phyloP scores from a whole-genome alignment of 192 early-diverging fungal genomes.

The Phlyctochytrium planicorne region DNA sequence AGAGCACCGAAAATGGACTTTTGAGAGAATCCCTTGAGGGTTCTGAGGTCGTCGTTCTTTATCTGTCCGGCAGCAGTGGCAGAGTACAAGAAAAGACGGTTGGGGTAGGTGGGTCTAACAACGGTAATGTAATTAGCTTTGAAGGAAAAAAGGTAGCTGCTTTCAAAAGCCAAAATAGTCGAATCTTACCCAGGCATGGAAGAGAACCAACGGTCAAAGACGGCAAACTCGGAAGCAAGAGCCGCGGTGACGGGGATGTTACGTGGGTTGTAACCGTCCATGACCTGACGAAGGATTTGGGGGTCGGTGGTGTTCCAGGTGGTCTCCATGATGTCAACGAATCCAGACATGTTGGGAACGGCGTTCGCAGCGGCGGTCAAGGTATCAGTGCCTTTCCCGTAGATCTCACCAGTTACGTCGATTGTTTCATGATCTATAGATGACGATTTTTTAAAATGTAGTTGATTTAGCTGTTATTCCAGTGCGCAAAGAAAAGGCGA shows the following conservation, averaged over 20 bases:
- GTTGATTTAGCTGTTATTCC: background rate
- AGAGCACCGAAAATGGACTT: constrained; percentile 25
- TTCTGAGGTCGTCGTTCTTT: constrained; percentile 4
- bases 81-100: constrained; percentile 31
- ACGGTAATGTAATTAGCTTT: background rate
- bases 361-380: constrained; percentile 2
- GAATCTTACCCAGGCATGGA: background rate
- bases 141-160: background rate
- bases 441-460: background rate
- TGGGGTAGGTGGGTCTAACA: constrained; percentile 37
- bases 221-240: constrained; percentile 30
- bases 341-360: constrained; percentile 28
- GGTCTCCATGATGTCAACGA: constrained; percentile 18
- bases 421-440: background rate
- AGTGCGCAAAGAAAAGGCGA: no score
- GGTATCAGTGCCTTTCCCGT: background rate
- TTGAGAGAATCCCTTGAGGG: constrained; percentile 21
- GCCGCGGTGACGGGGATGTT: constrained; percentile 23
- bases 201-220: constrained; percentile 33
- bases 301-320: constrained; percentile 16
- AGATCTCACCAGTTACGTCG: background rate
- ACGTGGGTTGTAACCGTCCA: constrained; percentile 11
- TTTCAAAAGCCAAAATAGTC: background rate
- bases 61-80: constrained; percentile 29
- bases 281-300: constrained; percentile 7